Conservation (phyloP, 495 filamentous ascomycete species). For the Haplographium delicatum region DNA sequence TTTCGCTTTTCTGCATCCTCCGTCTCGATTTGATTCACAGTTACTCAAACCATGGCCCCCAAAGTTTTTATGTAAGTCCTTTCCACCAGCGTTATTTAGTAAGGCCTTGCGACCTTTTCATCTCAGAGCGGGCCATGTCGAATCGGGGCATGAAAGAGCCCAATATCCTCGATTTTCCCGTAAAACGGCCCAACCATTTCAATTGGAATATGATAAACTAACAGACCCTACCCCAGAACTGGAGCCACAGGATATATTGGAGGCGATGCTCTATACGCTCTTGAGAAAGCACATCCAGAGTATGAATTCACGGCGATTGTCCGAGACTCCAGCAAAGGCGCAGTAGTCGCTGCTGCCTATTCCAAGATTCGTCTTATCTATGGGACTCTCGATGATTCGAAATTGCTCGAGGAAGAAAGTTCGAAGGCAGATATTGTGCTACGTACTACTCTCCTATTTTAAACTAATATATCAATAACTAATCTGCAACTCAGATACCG, state of each 20-base stretch:
- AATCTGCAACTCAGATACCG: conserved; percentile 33
- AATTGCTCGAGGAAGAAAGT: conserved; percentile 51
- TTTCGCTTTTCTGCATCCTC: background rate
- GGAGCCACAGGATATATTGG: conserved; percentile 75
- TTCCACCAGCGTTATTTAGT: too few relatives aligned
- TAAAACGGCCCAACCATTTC: too few relatives aligned
- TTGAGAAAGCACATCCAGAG: conserved; percentile 60
- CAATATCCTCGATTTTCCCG: too few relatives aligned
- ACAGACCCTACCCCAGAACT: conserved; percentile 39
- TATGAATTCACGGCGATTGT: conserved; percentile 63
- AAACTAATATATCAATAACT: background rate
- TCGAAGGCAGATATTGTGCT: conserved; percentile 62
- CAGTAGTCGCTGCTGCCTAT: conserved; percentile 52
- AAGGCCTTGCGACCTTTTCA: too few relatives aligned
- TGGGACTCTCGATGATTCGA: conserved; percentile 50
- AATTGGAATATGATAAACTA: too few relatives aligned
- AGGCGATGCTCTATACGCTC: conserved; percentile 59
- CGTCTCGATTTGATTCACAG: background rate
- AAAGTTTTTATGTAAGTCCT: conserved; percentile 21
- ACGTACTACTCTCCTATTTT: conserved; percentile 37
- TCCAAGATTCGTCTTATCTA: conserved; percentile 51
- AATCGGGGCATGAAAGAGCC: too few relatives aligned
- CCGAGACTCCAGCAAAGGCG: conserved; percentile 60
- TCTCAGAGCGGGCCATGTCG: too few relatives aligned
- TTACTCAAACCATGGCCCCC: conserved; percentile 11